Percentiles rank a stretch among this genome's conserved stretches.
phyloP scores from a whole-genome alignment of 805 yeast species.

The Candida incommunis region DNA sequence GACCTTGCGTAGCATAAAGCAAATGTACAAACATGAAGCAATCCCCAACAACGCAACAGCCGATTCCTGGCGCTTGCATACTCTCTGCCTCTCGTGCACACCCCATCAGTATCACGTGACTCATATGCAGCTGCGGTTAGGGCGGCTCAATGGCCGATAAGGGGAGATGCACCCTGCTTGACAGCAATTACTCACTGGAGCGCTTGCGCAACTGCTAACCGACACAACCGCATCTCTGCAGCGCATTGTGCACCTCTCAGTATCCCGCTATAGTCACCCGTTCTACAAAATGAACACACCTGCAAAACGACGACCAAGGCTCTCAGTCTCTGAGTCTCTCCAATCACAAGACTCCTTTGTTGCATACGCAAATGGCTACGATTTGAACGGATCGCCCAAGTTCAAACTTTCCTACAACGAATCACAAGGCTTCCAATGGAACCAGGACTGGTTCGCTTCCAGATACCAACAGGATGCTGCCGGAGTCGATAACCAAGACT shows the following conservation, averaged over 20 bases:
- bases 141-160: no score
- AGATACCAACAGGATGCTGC: constrained; percentile 9
- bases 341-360: constrained; percentile 13
- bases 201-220: no score
- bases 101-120: no score
- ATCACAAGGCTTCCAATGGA: constrained; percentile 19
- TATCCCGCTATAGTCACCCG: background rate
- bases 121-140: no score
- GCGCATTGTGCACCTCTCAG: background rate
- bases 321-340: constrained; percentile 15
- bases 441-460: constrained; percentile 17
- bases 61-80: no score
- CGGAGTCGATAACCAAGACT: constrained; percentile 1
- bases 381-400: constrained; percentile 12
- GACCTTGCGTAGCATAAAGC: no score
- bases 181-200: no score
- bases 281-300: no score
- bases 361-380: constrained; percentile 10
- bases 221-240: background rate
- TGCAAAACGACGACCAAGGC: constrained; percentile 9
- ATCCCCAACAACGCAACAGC: no score
- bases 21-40: no score
- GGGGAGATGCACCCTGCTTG: no score
- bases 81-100: no score
- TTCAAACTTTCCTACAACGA: constrained; percentile 13